Evolutionary conservation across 1,139 yeast genomes (phyloP).

Genomic region (Kodamaea plutei): DNA sequence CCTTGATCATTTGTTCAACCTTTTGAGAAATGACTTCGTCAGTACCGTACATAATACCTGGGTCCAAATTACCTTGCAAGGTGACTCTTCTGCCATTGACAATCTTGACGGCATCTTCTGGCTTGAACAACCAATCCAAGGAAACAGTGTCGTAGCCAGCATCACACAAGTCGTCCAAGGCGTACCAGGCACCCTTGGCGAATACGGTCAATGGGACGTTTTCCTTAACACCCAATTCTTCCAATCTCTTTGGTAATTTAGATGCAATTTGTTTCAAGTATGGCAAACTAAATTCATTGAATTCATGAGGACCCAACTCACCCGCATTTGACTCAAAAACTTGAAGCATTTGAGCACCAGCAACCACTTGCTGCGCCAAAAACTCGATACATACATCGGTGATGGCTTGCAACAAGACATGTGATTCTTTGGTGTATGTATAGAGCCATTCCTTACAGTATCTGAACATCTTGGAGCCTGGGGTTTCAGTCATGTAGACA

Average conservation of each 20-base stretch:
- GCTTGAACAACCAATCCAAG: slow-evolving; percentile 87
- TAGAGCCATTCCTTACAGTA: slow-evolving; percentile 92
- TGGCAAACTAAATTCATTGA: slow-evolving; percentile 83
- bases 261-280: slow-evolving; percentile 74
- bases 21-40: slow-evolving; percentile 73
- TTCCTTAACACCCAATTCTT: slow-evolving; percentile 67
- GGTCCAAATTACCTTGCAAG: slow-evolving; percentile 93
- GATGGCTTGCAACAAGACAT: slow-evolving; percentile 66
- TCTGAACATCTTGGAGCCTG: slow-evolving; percentile 88
- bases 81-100: slow-evolving; percentile 73
- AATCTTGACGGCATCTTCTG: slow-evolving; percentile 78
- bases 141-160: slow-evolving; percentile 87
- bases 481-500: slow-evolving; percentile 98
- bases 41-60: slow-evolving; percentile 90
- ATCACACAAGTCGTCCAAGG: slow-evolving; percentile 78
- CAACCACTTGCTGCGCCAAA: slow-evolving; percentile 88
- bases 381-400: slow-evolving; percentile 91
- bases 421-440: slow-evolving; percentile 69
- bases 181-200: slow-evolving; percentile 98
- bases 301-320: slow-evolving; percentile 87
- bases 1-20: slow-evolving; percentile 82
- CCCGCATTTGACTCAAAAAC: slow-evolving; percentile 99
- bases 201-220: slow-evolving; percentile 83
- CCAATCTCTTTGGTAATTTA: slow-evolving; percentile 63
- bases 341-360: slow-evolving; percentile 97